Base-by-base conservation (phyloP, 2,329 filamentous ascomycete genomes). In the Alternaria ethzedia region DNA sequence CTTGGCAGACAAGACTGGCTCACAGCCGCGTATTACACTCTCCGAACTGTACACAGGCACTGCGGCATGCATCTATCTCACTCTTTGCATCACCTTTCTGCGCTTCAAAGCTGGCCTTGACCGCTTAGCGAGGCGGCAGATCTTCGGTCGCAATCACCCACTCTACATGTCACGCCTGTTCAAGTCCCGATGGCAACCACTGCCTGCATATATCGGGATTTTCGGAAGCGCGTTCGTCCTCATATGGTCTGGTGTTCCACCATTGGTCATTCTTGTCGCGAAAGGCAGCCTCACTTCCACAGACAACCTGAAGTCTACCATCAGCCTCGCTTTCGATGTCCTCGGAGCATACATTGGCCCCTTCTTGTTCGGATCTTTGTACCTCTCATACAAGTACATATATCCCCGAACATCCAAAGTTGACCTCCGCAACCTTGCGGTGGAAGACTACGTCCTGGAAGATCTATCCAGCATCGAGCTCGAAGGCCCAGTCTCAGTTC, bases 131-230 rank as follows among this genome's bases (percentile, higher is more conserved):
- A 65, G 69, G 20, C 66, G 65, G 6, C 54, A 59, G 21, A 68
- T 73, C 13, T 64, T 77, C 13, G 59, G 68, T 44, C 71, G 76
- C 4, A 68, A 77, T 32, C 68, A 70, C 13, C 25, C 44, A 3
- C 54, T 68, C 5, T 78, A 78, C 56, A 71, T 64, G 6, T 47
- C 44, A 10, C 65, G 61, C n/a, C 68, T 75, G 32, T 79, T 75
- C 57, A 73, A 74, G 54, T 75, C 73, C 5, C 68, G 75, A 9
- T 77, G 75, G 75, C 76, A 78, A 54, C 76, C 75, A 6, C 54
- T 76, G 1, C 73, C 74, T 23, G 75, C 75, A 5, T 71, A 71
- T n/a, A 61, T 78, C 4, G 76, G 75, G 11, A 70, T 78, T 8
- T 17, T 70, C 12, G 66, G 70, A 6, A 76, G 72, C 46, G 47